phyloP scores from a whole-genome alignment of 176 grass and related monocot genomes.

The Avena atlantica region DNA sequence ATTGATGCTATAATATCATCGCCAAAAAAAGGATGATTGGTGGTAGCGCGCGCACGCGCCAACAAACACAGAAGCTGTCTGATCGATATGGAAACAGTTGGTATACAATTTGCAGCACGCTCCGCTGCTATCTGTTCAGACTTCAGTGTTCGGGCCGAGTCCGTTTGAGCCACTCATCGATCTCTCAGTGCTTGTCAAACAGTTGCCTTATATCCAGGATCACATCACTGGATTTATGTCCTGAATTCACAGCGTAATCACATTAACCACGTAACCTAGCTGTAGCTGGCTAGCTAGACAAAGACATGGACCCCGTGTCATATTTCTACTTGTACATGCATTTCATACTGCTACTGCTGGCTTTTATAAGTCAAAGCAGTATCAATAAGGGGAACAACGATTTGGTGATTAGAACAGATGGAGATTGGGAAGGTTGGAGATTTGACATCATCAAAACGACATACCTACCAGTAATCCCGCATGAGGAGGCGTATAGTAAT shows the following conservation, averaged over 20 bases:
- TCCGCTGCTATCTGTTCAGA: background rate
- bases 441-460: background rate
- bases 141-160: background rate
- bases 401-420: background rate
- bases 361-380: background rate
- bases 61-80: background rate
- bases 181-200: background rate
- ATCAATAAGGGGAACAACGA: background rate
- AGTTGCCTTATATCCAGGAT: background rate
- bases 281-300: background rate
- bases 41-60: background rate
- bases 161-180: background rate
- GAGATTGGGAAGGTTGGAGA: background rate
- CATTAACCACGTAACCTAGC: background rate
- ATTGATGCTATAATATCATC: background rate
- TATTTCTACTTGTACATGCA: background rate
- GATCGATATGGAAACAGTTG: background rate
- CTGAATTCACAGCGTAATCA: background rate
- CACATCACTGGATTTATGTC: background rate
- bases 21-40: background rate
- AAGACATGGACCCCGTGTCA: background rate
- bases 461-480: no score
- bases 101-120: background rate
- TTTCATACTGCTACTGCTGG: background rate
- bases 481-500: background rate